Conservation (phyloP, 371 early-diverging fungal genomes). For the Circinella umbellata region DNA sequence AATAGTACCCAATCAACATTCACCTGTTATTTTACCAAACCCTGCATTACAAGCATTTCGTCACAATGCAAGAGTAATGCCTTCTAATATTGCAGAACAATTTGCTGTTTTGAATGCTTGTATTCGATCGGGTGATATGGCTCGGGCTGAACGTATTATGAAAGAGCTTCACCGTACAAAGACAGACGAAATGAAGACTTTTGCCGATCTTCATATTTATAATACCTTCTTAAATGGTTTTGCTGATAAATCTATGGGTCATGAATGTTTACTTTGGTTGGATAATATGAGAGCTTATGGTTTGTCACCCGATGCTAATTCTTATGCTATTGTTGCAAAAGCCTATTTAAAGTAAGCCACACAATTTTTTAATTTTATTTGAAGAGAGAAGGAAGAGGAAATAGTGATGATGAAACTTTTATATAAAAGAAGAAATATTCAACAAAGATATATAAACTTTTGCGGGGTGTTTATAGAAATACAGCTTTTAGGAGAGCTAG, state of each 20-base stretch:
- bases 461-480: background rate
- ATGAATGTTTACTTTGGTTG: constrained; percentile 80
- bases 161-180: constrained; percentile 66
- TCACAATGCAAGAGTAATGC: constrained; percentile 35
- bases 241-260: constrained; percentile 58
- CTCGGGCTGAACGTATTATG: constrained; percentile 81
- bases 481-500: constrained; percentile 50
- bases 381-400: too few species aligned
- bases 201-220: constrained; percentile 75
- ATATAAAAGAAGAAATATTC: too few species aligned
- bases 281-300: constrained; percentile 42
- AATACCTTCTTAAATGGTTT: constrained; percentile 85
- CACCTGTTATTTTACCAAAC: constrained; percentile 41
- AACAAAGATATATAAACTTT: too few species aligned
- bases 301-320: constrained; percentile 28
- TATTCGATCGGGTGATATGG: constrained; percentile 72
- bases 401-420: too few species aligned
- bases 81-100: constrained; percentile 47
- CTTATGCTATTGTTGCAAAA: constrained; percentile 49
- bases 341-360: constrained; percentile 70
- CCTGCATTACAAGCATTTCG: constrained; percentile 37
- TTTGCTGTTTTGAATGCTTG: constrained; percentile 75
- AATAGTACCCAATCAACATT: background rate
- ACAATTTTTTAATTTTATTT: background rate
- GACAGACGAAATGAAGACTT: constrained; percentile 70